phyloP scores from a whole-genome alignment of 2,329 filamentous ascomycete species.

The Cryphonectria parasitica region DNA sequence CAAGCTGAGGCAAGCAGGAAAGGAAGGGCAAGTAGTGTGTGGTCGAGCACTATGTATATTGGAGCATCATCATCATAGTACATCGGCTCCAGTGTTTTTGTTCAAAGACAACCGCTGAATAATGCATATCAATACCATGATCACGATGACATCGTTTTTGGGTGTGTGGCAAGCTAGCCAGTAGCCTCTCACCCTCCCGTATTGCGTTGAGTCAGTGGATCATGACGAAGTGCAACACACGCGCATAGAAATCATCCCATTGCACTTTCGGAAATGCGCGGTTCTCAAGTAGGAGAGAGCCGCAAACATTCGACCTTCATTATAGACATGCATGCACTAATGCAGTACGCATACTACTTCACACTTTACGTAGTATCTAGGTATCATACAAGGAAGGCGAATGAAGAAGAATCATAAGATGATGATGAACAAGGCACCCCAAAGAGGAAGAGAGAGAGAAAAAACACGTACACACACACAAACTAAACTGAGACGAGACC shows the following conservation, averaged over 20 bases:
- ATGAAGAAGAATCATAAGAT: neutral
- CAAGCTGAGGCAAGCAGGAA: neutral
- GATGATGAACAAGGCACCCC: neutral
- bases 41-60: neutral
- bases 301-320: neutral
- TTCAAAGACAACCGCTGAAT: neutral
- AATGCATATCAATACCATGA: neutral
- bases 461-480: neutral
- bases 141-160: neutral
- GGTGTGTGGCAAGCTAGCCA: neutral
- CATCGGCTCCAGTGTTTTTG: neutral
- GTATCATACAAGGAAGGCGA: neutral
- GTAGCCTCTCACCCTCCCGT: neutral
- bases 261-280: neutral
- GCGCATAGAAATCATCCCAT: constrained; percentile 1
- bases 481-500: neutral
- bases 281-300: neutral
- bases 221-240: neutral
- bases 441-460: too few species aligned
- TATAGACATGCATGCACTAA: neutral
- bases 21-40: neutral
- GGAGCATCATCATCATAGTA: too few species aligned
- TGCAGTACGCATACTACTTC: neutral
- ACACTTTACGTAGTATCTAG: neutral
- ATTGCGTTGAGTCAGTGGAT: neutral